Evolutionary conservation across 768 basidiomycete species (phyloP), one percentile per base, ranked within the genome.

Genomic region (Glaciozyma martinii): DNA sequence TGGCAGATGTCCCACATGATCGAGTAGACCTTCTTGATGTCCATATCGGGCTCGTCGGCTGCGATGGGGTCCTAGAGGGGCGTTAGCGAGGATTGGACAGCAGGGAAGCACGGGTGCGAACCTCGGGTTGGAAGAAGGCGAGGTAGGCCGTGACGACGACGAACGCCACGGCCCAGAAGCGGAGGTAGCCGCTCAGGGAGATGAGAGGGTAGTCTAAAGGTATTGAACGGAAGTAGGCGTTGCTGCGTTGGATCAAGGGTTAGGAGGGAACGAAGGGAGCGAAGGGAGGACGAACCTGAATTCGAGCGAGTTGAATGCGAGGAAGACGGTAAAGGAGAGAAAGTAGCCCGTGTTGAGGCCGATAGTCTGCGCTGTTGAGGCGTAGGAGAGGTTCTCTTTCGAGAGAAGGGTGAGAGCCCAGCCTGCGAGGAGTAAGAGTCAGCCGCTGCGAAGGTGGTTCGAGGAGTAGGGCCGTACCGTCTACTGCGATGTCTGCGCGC

Each of bases 301-400:
- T 30, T 87, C 86, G 72, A 90, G 86, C 69, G 90, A 92, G 75
- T 97, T 99, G 75, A 99, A 85, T 0, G 95, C 95, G 49, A 99
- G 82, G 75, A 98, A 98, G 9, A 98, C 91, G 12, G 95, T 99
- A 75, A 95, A 98, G 3, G 90, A 92, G 37, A 92, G 82, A 74
- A 98, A 93, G 77, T 86, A 97, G 8, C 95, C 95, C 1, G 89
- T 88, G 72, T 94, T 97, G 30, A 99, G 81, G 18, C 95, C 95
- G 66, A 98, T 90, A 1, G 95, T 98, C 76, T 99, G 95, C 63
- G 94, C 97, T 10, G 93, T 98, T 23, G 92, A 95, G 5, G 95
- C 95, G 74, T 93, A 99, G 23, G 93, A 90, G 44, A 98, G 78
- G 74, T 92, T 93, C 69, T 91, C 91, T 66, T 89, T 85, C 3